phyloP scores from a whole-genome alignment of 1,139 yeast genomes.

The Lodderomyces orthopsilosis region DNA sequence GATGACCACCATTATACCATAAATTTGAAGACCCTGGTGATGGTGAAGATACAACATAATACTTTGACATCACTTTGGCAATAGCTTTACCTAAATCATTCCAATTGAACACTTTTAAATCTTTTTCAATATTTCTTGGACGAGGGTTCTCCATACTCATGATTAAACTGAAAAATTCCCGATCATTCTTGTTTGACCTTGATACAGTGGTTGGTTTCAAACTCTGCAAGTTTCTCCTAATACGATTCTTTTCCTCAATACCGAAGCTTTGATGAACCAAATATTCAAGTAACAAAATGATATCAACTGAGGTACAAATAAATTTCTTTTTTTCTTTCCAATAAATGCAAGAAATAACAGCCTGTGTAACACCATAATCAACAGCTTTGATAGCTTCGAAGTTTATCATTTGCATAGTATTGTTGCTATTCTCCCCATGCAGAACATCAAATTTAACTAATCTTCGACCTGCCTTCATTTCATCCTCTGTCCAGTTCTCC shows the following conservation, averaged over 20 bases:
- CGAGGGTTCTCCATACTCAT: conserved; percentile 67
- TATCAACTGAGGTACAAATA: conserved; percentile 66
- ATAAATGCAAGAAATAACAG: conserved; percentile 57
- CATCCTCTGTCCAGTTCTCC: conserved; percentile 33
- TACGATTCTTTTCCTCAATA: conserved; percentile 68
- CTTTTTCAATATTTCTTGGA: conserved; percentile 72
- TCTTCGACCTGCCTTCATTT: conserved; percentile 28
- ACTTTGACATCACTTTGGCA: conserved; percentile 61
- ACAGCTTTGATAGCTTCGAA: conserved; percentile 21
- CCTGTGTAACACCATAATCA: conserved; percentile 23
- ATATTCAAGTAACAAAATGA: conserved; percentile 56
- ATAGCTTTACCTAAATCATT: conserved; percentile 51
- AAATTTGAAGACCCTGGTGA: background rate
- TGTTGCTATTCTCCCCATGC: conserved; percentile 11
- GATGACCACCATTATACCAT: background rate
- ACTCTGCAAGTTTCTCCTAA: conserved; percentile 65
- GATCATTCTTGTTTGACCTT: conserved; percentile 43
- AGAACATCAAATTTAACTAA: conserved; percentile 34
- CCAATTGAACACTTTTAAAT: conserved; percentile 70
- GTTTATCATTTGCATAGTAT: conserved; percentile 23
- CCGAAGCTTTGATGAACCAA: conserved; percentile 57
- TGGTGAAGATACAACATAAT: conserved; percentile 24
- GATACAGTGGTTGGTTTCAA: conserved; percentile 62
- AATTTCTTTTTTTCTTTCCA: conserved; percentile 53
- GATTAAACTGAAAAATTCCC: conserved; percentile 53